Evolutionary conservation across 2,329 filamentous ascomycete species (phyloP).

Genomic region (Thelonectria olida): DNA sequence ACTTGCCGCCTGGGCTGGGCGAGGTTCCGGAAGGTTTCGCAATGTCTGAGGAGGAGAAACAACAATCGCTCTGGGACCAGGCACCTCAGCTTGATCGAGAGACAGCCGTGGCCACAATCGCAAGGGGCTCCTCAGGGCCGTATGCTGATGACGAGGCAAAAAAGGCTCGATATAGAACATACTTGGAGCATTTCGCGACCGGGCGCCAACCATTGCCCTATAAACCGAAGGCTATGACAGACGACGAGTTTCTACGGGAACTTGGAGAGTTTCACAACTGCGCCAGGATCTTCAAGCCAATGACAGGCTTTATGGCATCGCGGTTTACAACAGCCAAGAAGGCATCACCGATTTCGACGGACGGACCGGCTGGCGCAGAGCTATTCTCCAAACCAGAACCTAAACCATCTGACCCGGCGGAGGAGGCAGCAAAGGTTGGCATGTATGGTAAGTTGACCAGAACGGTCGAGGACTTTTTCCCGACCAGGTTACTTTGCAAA

Average conservation of each 20-base stretch:
- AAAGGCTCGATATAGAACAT: slow-evolving; percentile 80
- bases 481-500: slow-evolving; percentile 89
- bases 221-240: slow-evolving; percentile 54
- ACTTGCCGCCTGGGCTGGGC: slow-evolving; percentile 80
- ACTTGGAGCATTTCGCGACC: slow-evolving; percentile 77
- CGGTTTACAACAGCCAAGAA: slow-evolving; percentile 82
- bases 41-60: slow-evolving; percentile 69
- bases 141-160: slow-evolving; percentile 87
- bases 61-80: slow-evolving; percentile 64
- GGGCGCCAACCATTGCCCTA: slow-evolving; percentile 59
- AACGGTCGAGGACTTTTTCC: slow-evolving; percentile 75
- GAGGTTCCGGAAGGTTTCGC: slow-evolving; percentile 76
- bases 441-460: slow-evolving; percentile 95
- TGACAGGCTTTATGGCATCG: slow-evolving; percentile 91
- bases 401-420: slow-evolving; percentile 72
- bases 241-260: slow-evolving; percentile 83
- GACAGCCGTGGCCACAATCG: slow-evolving; percentile 74
- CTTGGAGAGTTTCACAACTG: slow-evolving; percentile 76
- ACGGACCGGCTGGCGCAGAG: slow-evolving; percentile 29
- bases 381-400: slow-evolving; percentile 44
- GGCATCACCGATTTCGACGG: slow-evolving; percentile 40
- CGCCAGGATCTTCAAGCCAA: slow-evolving; percentile 83
- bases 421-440: slow-evolving; percentile 85
- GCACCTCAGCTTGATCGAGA: slow-evolving; percentile 73
- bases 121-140: slow-evolving; percentile 72